Evolutionary conservation across 164 flowering plant genomes (phyloP), one percentile per base, ranked within the genome.

Genomic region (Piper betle): DNA sequence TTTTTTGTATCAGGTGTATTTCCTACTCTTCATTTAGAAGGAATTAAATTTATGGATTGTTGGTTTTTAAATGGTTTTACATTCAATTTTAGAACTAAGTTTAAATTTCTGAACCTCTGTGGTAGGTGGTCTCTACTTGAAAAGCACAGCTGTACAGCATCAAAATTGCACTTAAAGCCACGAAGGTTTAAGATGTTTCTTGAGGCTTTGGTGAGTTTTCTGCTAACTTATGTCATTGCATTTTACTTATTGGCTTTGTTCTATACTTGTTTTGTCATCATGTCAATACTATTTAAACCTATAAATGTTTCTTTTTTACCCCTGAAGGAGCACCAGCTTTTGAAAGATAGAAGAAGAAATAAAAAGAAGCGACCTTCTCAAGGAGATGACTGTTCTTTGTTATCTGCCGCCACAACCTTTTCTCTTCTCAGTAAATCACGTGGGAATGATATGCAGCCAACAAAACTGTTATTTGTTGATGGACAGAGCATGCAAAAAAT

Each of bases 41-140:
- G 41, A 55, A 11, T 57, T n/a, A 12, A n/a, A 37, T 62, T 62
- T 62, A 17, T 39, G 8, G 4, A 52, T n/a, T 4, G 25, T 53
- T 25, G 16, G 40, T 9, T 6, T 46, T 46, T 10, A 46, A 38
- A 48, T 12, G 38, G 9, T 37, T 62, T n/a, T 39, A 11, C 39
- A 48, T 33, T 61, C 57, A 18, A 18, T 33, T 1, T 4, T 19
- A 55, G 19, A 16, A 53, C 25, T n/a, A 55, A 19, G 25, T 19
- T 19, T n/a, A 19, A 6, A 25, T 55, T 55, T 6, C 9, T 55
- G 11, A 25, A n/a, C 38, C 12, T 58, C 40, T 58, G 33, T 58
- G 68, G 52, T 71, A 94, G 99, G 99, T 94, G 97, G 97, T 88
- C 99, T 58, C 79, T 94, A 61, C 77, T 94, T 74, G 99, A 94